Evolutionary conservation across 23 red algal genomes (phyloP).

Genomic region (Cyanidiococcus yangmingshanensis): DNA sequence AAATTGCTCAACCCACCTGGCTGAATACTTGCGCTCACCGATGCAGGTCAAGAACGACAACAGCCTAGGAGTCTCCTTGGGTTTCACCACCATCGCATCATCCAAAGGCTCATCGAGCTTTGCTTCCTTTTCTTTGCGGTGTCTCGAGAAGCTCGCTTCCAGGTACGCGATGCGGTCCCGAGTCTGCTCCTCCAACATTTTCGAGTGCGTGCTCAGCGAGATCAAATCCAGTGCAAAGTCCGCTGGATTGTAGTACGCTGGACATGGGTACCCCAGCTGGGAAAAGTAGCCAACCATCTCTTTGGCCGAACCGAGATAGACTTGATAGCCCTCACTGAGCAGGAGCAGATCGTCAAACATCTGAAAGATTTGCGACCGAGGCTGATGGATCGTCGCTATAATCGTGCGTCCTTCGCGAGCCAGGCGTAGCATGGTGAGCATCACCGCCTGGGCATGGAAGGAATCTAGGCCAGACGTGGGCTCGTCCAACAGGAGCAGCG

Average conservation of each 20-base stretch:
- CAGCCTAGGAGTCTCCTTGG: not conserved
- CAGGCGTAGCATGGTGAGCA: constrained; percentile 63
- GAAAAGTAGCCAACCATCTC: constrained; percentile 81
- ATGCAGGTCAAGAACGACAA: not conserved
- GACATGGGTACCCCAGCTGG: constrained; percentile 42
- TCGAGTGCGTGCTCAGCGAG: constrained; percentile 33
- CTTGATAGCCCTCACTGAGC: constrained; percentile 61
- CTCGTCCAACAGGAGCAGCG: constrained; percentile 71
- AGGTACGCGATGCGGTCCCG: constrained; percentile 21
- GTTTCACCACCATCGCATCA: not conserved
- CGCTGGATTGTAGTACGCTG: constrained; percentile 81
- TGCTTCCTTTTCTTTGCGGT: not conserved
- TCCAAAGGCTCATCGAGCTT: not conserved
- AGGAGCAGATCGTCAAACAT: constrained; percentile 85
- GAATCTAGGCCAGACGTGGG: constrained; percentile 81
- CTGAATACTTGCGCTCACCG: not conserved
- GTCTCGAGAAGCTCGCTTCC: not conserved
- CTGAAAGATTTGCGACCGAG: constrained; percentile 84
- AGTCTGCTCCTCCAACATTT: constrained; percentile 16
- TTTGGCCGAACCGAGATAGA: constrained; percentile 82
- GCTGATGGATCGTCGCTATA: constrained; percentile 93
- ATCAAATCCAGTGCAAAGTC: constrained; percentile 90
- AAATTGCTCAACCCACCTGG: not conserved
- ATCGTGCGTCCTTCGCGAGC: constrained; percentile 76
- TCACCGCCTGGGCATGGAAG: constrained; percentile 87